These are phyloP conservation scores for Dacryopinax spathularia DNA, from an alignment of 768 basidiomycete genomes.

Conservation along the genomic window DNA sequence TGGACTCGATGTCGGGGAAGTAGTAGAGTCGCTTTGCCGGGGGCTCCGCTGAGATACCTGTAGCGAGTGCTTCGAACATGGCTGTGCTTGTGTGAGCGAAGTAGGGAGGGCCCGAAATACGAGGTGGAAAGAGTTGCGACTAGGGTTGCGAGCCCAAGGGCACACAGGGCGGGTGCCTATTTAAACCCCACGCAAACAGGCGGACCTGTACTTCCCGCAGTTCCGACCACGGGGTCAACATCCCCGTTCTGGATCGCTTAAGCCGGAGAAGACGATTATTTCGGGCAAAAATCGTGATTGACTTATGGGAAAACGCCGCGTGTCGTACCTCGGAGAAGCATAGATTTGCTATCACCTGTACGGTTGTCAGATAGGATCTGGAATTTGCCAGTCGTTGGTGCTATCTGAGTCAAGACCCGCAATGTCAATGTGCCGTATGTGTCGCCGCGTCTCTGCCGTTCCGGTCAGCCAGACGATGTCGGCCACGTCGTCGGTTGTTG, in stretches of 20 bases:
- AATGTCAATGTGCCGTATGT: not conserved
- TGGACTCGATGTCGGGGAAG: conserved; percentile 21
- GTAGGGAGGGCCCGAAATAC: not conserved
- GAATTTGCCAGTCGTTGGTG: not conserved
- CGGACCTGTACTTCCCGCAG: not conserved
- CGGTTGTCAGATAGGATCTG: not conserved
- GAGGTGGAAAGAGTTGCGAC: not conserved
- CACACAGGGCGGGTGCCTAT: not conserved
- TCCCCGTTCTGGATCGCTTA: not conserved
- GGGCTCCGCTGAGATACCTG: not conserved
- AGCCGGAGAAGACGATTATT: not conserved
- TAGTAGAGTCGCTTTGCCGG: conserved; percentile 19
- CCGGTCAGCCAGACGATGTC: not conserved
- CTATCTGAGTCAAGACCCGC: not conserved
- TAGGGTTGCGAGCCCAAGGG: not conserved
- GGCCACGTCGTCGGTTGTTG: not conserved
- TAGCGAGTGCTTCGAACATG: not conserved
- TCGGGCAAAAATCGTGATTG: not conserved
- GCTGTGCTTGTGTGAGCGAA: not conserved
- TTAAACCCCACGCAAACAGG: not conserved
- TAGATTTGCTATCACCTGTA: not conserved
- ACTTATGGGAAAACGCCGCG: not conserved
- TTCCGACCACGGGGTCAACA: not conserved
- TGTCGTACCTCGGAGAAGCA: not conserved
- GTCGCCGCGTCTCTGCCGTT: not conserved